Conservation (phyloP, 495 filamentous ascomycete species). For the Tetracladium marchalianum region DNA sequence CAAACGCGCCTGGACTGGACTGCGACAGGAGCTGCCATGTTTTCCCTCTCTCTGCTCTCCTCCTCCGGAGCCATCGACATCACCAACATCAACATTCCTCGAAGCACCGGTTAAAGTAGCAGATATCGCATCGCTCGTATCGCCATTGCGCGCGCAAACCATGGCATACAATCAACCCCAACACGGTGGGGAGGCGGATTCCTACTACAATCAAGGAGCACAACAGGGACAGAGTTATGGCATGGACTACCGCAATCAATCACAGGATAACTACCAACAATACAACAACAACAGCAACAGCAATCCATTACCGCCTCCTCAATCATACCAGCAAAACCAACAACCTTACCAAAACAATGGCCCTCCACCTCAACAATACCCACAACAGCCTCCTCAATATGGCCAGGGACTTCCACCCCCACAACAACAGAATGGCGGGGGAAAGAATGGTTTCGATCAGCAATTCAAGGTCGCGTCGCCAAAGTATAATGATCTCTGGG, state of each 20-base stretch:
- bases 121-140: too few relatives aligned
- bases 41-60: too few relatives aligned
- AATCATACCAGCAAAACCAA: neutral
- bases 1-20: too few relatives aligned
- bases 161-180: conserved; percentile 13
- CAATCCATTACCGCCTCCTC: neutral
- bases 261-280: neutral
- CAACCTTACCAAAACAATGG: neutral
- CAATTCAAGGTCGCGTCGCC: conserved; percentile 71
- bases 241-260: neutral
- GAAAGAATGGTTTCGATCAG: conserved; percentile 61
- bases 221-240: neutral
- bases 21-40: too few relatives aligned
- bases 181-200: conserved; percentile 22
- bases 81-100: too few relatives aligned
- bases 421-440: conserved; percentile 5
- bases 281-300: neutral
- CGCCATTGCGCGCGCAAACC: too few relatives aligned
- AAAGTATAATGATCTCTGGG: conserved; percentile 86
- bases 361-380: neutral
- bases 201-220: conserved; percentile 19
- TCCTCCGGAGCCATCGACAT: too few relatives aligned
- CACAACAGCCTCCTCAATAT: conserved; percentile 5
- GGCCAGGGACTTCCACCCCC: neutral
- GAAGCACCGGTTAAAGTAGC: too few relatives aligned